Percentiles rank a stretch among this genome's conserved stretches.
Conservation (phyloP, 441 rosid species). For the Melastoma candidum region DNA sequence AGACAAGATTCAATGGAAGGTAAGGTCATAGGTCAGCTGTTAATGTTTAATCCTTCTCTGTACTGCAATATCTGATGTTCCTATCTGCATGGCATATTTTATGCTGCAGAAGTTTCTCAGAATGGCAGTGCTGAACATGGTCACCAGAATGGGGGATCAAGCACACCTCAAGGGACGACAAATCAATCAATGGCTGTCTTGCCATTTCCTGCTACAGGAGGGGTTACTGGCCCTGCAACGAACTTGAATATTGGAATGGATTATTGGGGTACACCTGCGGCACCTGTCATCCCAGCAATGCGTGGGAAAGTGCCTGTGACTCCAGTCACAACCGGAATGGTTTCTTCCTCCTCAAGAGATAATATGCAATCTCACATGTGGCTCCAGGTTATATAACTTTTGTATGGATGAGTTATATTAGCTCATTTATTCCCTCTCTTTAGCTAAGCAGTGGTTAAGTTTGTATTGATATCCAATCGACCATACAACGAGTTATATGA, state of each 20-base stretch:
- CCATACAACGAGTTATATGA: no score
- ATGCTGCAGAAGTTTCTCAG: slow-evolving; percentile 54
- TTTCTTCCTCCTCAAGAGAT: slow-evolving; percentile 53
- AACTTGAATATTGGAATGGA: slow-evolving; percentile 95
- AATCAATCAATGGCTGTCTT: slow-evolving; percentile 37
- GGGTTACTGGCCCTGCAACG: slow-evolving; percentile 70
- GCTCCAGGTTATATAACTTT: slow-evolving; percentile 50
- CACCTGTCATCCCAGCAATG: slow-evolving; percentile 49
- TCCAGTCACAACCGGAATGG: slow-evolving; percentile 59
- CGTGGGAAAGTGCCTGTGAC: slow-evolving; percentile 63
- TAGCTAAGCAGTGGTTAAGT: background rate
- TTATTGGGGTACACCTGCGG: slow-evolving; percentile 73
- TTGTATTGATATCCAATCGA: no score
- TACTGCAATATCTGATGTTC: slow-evolving; percentile 6
- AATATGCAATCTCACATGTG: slow-evolving; percentile 63
- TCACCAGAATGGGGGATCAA: slow-evolving; percentile 57
- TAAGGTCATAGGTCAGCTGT: slow-evolving; percentile 14
- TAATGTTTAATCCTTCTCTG: slow-evolving; percentile 4
- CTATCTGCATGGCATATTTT: slow-evolving; percentile 12
- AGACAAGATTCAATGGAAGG: slow-evolving; percentile 67
- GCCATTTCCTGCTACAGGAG: slow-evolving; percentile 45
- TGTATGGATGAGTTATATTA: background rate
- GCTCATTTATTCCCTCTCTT: background rate
- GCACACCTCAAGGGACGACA: slow-evolving; percentile 33
- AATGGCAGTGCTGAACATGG: slow-evolving; percentile 58